Percentiles rank a stretch among this genome's conserved stretches.
These are phyloP conservation scores for Przewalskia tangutica DNA, from an alignment of 257 asterid species.

Conservation along the genomic window DNA sequence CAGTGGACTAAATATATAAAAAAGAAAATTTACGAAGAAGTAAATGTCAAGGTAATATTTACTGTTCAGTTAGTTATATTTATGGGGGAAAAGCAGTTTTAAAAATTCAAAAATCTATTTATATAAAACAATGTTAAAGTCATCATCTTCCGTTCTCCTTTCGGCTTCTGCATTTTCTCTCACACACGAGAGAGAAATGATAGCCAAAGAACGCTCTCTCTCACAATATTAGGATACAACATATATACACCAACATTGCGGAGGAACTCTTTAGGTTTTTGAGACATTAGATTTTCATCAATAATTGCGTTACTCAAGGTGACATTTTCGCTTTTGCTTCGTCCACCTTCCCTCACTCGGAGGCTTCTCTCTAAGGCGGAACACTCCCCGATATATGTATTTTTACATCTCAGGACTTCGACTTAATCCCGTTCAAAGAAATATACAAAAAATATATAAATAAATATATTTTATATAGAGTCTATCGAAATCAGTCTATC, in stretches of 20 bases:
- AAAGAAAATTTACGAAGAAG: neutral
- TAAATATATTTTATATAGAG: no score
- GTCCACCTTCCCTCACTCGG: no score
- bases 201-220: neutral
- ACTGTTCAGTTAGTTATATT: neutral
- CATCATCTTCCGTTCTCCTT: constrained; percentile 4
- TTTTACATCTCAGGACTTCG: no score
- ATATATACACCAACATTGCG: neutral
- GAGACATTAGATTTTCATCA: no score
- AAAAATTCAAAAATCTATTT: neutral
- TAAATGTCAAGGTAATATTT: neutral
- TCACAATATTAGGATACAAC: neutral
- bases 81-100: neutral
- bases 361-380: no score
- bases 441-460: no score
- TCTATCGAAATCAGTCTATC: no score
- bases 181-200: neutral
- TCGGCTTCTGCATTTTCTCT: neutral
- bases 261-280: no score
- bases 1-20: neutral
- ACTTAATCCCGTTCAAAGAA: no score
- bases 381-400: no score
- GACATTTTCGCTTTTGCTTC: no score
- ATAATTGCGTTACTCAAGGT: no score
- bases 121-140: neutral